Percentiles rank a stretch among this genome's conserved stretches.
Conservation (phyloP, 2,329 filamentous ascomycete species). For the Pseudogymnoascus sp. region DNA sequence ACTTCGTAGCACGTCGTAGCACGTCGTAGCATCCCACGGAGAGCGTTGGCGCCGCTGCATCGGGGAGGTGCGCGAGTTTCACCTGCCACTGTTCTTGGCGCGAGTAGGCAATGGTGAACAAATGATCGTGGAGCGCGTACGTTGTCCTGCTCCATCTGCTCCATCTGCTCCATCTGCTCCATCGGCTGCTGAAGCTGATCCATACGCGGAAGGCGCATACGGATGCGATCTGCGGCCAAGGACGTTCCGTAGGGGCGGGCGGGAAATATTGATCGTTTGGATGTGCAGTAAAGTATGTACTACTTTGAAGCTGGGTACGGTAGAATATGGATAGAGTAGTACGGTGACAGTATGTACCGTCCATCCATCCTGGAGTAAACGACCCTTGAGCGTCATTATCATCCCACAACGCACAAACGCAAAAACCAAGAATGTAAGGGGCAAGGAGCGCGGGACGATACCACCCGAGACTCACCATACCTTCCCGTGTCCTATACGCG, state of each 20-base stretch:
- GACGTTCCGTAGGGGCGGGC: not conserved
- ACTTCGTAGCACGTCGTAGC: not conserved
- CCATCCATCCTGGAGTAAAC: not conserved
- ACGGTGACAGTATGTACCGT: not conserved
- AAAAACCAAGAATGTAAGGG: not conserved
- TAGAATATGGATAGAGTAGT: not conserved
- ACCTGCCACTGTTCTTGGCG: conserved; percentile 2
- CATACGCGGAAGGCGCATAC: conserved; percentile 5
- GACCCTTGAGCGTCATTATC: conserved; percentile 8
- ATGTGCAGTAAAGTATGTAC: not conserved
- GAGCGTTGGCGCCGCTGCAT: not conserved
- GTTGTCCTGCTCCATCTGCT: not conserved
- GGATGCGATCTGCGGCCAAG: not conserved
- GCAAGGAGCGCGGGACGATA: not conserved
- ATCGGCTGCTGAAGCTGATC: not conserved
- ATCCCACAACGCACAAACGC: not conserved
- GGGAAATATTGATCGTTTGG: conserved; percentile 7
- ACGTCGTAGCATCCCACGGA: not conserved
- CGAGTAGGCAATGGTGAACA: not conserved
- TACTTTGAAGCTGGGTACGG: not conserved
- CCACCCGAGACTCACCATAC: not conserved
- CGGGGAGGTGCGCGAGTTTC: conserved; percentile 4
- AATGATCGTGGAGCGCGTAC: conserved; percentile 1
- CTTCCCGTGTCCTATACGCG: not conserved
- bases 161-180: not conserved